These are phyloP conservation scores for Lanmaoa rubissima DNA, from an alignment of 768 basidiomycete genomes.

Conservation along the genomic window DNA sequence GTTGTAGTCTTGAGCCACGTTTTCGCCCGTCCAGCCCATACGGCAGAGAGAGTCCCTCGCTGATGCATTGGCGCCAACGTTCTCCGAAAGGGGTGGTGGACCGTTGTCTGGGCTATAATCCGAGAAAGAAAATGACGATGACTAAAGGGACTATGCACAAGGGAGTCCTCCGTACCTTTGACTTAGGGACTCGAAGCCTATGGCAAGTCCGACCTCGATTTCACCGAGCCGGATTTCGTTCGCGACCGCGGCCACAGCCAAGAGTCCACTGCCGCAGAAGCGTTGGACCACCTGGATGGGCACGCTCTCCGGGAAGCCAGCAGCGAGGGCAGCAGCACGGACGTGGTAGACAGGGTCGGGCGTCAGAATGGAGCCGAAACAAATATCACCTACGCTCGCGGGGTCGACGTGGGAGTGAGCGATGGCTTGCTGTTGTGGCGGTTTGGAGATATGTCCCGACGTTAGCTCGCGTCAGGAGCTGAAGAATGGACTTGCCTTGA, in stretches of 20 bases:
- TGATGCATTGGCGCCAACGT: slow-evolving; percentile 51
- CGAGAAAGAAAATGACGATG: not conserved
- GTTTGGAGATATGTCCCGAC: not conserved
- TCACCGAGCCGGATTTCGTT: slow-evolving; percentile 78
- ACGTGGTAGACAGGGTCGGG: slow-evolving; percentile 67
- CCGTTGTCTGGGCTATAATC: slow-evolving; percentile 62
- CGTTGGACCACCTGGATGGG: slow-evolving; percentile 75
- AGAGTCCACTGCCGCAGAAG: slow-evolving; percentile 84
- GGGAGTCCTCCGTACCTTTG: slow-evolving; percentile 46
- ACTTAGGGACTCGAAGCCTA: slow-evolving; percentile 89
- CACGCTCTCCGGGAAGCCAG: slow-evolving; percentile 76
- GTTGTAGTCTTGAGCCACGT: slow-evolving; percentile 72
- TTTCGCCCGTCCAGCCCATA: slow-evolving; percentile 92
- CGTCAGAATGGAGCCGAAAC: slow-evolving; percentile 74
- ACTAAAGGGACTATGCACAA: not conserved
- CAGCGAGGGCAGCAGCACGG: slow-evolving; percentile 71
- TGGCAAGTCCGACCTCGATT: slow-evolving; percentile 74
- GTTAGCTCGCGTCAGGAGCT: not conserved
- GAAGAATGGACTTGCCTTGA: slow-evolving; percentile 47
- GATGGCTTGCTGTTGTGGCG: slow-evolving; percentile 53
- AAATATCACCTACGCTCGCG: slow-evolving; percentile 67
- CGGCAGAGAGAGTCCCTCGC: slow-evolving; percentile 63
- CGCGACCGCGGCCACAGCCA: slow-evolving; percentile 74
- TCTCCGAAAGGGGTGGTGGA: slow-evolving; percentile 58
- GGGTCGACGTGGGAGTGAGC: slow-evolving; percentile 60